Evolutionary conservation across 371 early-diverging fungal genomes (phyloP).

Genomic region (Mucor plumbeus): DNA sequence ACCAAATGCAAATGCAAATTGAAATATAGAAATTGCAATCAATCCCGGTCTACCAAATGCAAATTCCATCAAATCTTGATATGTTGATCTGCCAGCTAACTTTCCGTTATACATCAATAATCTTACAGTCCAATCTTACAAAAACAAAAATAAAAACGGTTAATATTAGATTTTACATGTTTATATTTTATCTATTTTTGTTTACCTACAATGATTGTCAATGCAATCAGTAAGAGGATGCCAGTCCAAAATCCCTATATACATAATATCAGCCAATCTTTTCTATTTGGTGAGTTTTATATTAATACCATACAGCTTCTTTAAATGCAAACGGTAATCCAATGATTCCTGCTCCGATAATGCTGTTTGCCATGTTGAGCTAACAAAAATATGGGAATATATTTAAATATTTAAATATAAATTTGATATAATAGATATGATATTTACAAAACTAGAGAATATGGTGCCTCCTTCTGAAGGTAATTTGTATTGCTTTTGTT

Average conservation of each 20-base stretch:
- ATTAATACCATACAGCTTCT: constrained; percentile 52
- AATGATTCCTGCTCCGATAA: constrained; percentile 78
- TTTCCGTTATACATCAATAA: constrained; percentile 73
- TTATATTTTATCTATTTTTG: not conserved
- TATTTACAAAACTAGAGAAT: constrained; percentile 54
- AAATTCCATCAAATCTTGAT: constrained; percentile 77
- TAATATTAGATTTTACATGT: not conserved
- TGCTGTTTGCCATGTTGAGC: constrained; percentile 80
- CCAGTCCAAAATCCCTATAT: constrained; percentile 68
- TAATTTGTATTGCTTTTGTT: constrained; percentile 36
- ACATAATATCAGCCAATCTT: not conserved
- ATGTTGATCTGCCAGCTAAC: constrained; percentile 72
- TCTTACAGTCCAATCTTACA: constrained; percentile 77
- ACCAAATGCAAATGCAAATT: constrained; percentile 85
- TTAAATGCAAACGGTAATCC: constrained; percentile 68
- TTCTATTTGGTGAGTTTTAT: not conserved
- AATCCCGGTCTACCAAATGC: constrained; percentile 78
- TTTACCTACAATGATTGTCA: constrained; percentile 71
- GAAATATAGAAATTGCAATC: constrained; percentile 74
- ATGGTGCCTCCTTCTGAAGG: constrained; percentile 56
- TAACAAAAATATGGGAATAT: constrained; percentile 31
- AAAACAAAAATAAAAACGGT: not conserved
- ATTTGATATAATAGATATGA: not conserved
- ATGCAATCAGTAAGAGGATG: constrained; percentile 58
- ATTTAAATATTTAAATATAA: not conserved